Evolutionary conservation across 768 basidiomycete genomes (phyloP).

Genomic region (Leccinum fibrillosum): DNA sequence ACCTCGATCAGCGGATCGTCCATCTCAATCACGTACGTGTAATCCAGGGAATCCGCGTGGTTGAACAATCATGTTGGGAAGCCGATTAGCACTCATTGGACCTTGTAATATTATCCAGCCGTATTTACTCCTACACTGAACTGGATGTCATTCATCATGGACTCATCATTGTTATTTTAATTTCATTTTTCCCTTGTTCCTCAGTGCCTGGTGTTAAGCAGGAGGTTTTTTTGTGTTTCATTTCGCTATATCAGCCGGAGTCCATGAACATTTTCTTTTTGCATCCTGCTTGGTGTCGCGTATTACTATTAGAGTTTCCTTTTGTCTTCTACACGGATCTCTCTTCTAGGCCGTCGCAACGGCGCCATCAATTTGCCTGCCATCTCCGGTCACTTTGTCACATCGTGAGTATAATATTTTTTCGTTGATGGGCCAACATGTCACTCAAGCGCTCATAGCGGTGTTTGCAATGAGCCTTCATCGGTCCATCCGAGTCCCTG

Average conservation of each 20-base stretch:
- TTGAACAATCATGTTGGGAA: background rate
- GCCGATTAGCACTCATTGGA: background rate
- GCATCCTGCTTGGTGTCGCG: background rate
- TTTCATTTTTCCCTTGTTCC: too few species aligned
- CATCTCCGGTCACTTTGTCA: background rate
- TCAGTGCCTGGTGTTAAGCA: too few species aligned
- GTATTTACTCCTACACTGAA: background rate
- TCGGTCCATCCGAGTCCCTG: too few species aligned
- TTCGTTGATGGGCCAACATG: background rate
- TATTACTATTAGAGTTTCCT: background rate
- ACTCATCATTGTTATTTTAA: too few species aligned
- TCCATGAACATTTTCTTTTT: background rate
- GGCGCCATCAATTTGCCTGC: background rate
- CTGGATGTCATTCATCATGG: too few species aligned
- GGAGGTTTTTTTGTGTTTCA: background rate
- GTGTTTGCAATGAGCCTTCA: background rate
- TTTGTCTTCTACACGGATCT: background rate
- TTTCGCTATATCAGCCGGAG: background rate
- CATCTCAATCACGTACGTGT: slow-evolving; percentile 1
- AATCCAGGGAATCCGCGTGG: background rate
- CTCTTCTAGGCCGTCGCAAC: background rate
- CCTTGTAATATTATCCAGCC: background rate
- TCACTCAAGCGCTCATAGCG: background rate
- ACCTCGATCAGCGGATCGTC: background rate
- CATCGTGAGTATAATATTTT: background rate